Evolutionary conservation across 768 basidiomycete species (phyloP).

Genomic region (Suillus lakei): DNA sequence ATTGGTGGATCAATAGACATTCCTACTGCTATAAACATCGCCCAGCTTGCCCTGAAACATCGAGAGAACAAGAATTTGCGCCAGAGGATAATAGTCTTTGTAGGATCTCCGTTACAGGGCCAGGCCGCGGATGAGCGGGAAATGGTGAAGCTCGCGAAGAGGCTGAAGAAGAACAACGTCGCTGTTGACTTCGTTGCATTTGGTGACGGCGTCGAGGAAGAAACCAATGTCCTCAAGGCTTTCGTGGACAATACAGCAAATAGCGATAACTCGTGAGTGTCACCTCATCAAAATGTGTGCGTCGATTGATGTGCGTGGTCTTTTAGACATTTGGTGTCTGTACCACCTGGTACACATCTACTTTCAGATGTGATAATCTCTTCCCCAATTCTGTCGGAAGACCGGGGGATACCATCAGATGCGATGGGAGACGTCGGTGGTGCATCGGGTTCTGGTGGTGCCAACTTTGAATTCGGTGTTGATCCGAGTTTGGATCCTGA

Average conservation of each 20-base stretch:
- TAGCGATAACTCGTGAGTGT: slow-evolving; percentile 83
- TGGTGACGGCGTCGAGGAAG: slow-evolving; percentile 87
- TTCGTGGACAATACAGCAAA: slow-evolving; percentile 86
- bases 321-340: slow-evolving; percentile 76
- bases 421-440: slow-evolving; percentile 58
- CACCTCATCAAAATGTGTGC: neutral
- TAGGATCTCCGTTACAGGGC: slow-evolving; percentile 85
- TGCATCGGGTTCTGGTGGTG: slow-evolving; percentile 50
- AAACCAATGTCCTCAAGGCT: slow-evolving; percentile 70
- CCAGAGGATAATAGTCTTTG: slow-evolving; percentile 93
- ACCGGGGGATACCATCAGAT: slow-evolving; percentile 72
- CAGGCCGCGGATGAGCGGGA: slow-evolving; percentile 73
- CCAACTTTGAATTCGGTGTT: slow-evolving; percentile 85
- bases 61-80: slow-evolving; percentile 98
- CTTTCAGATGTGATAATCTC: slow-evolving; percentile 83
- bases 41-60: slow-evolving; percentile 96
- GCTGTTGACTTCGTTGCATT: slow-evolving; percentile 91
- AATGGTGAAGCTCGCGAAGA: slow-evolving; percentile 91
- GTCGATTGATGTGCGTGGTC: slow-evolving; percentile 6
- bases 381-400: slow-evolving; percentile 82
- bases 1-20: slow-evolving; percentile 87
- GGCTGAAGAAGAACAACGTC: slow-evolving; percentile 99
- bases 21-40: slow-evolving; percentile 88
- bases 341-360: slow-evolving; percentile 78
- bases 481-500: slow-evolving; percentile 97